These are phyloP conservation scores for Porodaedalea pini DNA, from an alignment of 1,284 basidiomycete species.

Conservation along the genomic window DNA sequence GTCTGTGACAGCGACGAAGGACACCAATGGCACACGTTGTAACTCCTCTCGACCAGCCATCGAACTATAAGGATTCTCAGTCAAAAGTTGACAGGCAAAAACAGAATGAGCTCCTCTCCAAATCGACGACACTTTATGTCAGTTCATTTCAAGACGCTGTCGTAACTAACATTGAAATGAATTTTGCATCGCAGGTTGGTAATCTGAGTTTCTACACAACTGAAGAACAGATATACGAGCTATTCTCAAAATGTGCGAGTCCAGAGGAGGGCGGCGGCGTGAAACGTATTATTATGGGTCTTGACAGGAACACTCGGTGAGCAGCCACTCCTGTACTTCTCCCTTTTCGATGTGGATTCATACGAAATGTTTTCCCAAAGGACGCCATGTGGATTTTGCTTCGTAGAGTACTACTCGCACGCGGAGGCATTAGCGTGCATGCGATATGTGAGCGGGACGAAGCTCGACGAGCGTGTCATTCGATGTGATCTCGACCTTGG, in stretches of 20 bases:
- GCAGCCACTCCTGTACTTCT: constrained; percentile 23
- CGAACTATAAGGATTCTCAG: constrained; percentile 93
- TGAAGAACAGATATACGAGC: constrained; percentile 98
- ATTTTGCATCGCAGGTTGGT: constrained; percentile 65
- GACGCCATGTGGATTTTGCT: constrained; percentile 98
- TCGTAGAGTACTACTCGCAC: constrained; percentile 98
- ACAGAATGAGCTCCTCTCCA: constrained; percentile 67
- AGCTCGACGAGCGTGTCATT: constrained; percentile 98
- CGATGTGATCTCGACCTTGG: constrained; percentile 98
- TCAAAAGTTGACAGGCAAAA: constrained; percentile 66
- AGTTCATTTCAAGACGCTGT: constrained; percentile 27
- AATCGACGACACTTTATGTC: constrained; percentile 78
- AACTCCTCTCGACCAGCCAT: constrained; percentile 82
- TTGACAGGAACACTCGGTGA: constrained; percentile 92
- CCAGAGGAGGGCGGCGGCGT: constrained; percentile 92
- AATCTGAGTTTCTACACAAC: constrained; percentile 98
- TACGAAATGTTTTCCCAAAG: constrained; percentile 41
- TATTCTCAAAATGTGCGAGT: constrained; percentile 90
- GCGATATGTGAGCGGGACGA: constrained; percentile 94
- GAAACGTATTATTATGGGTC: constrained; percentile 98
- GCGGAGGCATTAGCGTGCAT: constrained; percentile 90
- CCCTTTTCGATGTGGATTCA: constrained; percentile 14
- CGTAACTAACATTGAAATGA: neutral
- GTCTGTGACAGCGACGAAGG: neutral
- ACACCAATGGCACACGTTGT: constrained; percentile 89